Evolutionary conservation across 495 filamentous ascomycete species (phyloP).

Genomic region (Parachaetomium inaequale): DNA sequence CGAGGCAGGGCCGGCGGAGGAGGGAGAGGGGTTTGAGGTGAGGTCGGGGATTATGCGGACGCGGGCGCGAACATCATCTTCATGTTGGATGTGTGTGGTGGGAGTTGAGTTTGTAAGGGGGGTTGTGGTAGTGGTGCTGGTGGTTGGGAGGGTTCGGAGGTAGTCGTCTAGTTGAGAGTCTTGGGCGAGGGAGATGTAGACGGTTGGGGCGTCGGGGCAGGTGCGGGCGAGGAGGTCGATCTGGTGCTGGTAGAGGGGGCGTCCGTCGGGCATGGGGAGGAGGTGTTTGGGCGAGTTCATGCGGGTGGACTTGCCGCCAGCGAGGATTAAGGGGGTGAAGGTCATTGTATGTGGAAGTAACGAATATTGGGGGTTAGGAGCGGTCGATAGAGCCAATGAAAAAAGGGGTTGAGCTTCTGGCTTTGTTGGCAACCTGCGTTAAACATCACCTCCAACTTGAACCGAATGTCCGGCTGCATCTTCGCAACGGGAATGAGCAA

Average conservation of each 20-base stretch:
- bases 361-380: no score
- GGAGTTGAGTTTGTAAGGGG: neutral
- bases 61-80: no score
- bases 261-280: neutral
- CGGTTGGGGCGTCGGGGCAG: neutral
- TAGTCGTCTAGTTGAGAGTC: neutral
- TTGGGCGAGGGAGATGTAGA: constrained; percentile 9
- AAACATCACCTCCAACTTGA: no score
- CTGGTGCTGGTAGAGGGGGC: constrained; percentile 6
- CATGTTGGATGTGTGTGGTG: neutral
- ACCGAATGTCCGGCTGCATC: no score
- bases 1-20: neutral
- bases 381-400: no score
- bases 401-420: no score
- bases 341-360: no score
- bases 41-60: neutral
- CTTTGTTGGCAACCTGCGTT: no score
- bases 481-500: no score
- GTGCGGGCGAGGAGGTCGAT: constrained; percentile 1
- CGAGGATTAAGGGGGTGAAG: constrained; percentile 3
- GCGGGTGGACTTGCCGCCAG: constrained; percentile 4
- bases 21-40: neutral
- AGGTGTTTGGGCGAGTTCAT: neutral
- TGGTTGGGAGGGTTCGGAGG: neutral
- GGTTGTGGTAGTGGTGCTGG: neutral